Base-by-base conservation (phyloP, 768 basidiomycete genomes). In the Tephrocybe sp. region DNA sequence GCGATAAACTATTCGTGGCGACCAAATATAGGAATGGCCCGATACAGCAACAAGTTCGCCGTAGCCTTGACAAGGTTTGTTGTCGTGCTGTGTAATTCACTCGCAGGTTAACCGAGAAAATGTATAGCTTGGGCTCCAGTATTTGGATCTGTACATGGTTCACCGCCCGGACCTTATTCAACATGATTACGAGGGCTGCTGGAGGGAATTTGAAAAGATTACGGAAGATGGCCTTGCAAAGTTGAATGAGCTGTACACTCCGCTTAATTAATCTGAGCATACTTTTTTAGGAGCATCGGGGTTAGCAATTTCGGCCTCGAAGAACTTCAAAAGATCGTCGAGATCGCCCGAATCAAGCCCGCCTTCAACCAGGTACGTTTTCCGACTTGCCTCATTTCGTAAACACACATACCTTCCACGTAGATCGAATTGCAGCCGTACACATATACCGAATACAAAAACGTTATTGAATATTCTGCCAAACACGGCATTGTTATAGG, bases 121-220 rank as follows among this genome's bases (percentile, higher is more conserved):
- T 12, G 70, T 52, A 21, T 32, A 90, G 85, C 77, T 90, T 9
- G 81, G 80, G 0, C 56, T 88, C 8, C 68, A 75, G 45, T 74
- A 80, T 34, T 70, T 90, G 3, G 86, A 90, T 60, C 65, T 90
- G 9, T 90, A 90, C 67, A 78, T 90, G 34, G 79, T 90, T 33
- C 88, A 90, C 57, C 37, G 36, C 3, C 84, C 86, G 5, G 0
- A 0, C 55, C 12, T 56, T 74, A 5, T 51, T 63, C n/a, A n/a
- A 9, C 56, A 59, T 10, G 66, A 76, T 40, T 57, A 75, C 53
- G 68, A 74, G 45, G 57, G 54, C 4, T 58, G 63, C 3, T 90
- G 87, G 87, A 66, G 65, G 44, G 72, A 78, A 38, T 77, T 87
- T 55, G 85, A 86, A 59, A 66, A 71, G 25, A 66, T 84, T 33